Percentiles rank a stretch among this genome's conserved stretches.
Evolutionary conservation across 257 asterid species (phyloP).

Genomic region (Nicotiana benthamiana): DNA sequence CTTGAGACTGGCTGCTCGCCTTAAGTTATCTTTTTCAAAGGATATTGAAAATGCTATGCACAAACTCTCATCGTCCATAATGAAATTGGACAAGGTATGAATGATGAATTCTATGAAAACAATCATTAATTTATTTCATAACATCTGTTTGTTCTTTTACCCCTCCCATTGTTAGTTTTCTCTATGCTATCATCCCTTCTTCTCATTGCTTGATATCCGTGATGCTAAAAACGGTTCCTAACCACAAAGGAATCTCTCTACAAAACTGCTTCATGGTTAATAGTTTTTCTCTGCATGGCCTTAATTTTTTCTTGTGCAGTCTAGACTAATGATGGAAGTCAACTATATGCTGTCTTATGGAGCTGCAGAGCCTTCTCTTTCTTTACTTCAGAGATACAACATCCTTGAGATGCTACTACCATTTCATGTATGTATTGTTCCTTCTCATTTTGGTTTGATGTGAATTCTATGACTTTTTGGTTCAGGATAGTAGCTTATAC

Average conservation of each 20-base stretch:
- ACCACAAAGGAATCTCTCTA: not conserved
- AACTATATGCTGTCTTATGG: slow-evolving; percentile 92
- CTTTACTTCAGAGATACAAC: slow-evolving; percentile 58
- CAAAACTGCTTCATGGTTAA: not conserved
- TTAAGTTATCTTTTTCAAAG: slow-evolving; percentile 57
- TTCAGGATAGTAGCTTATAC: slow-evolving; percentile 4
- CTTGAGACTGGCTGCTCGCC: slow-evolving; percentile 93
- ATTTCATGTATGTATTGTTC: slow-evolving; percentile 52
- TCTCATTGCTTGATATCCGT: not conserved
- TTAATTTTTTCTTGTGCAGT: slow-evolving; percentile 29
- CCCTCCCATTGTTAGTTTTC: not conserved
- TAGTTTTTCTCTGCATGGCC: not conserved
- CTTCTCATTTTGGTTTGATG: slow-evolving; percentile 4
- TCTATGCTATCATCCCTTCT: not conserved
- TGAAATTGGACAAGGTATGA: slow-evolving; percentile 45
- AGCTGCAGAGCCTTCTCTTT: slow-evolving; percentile 82
- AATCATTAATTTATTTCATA: not conserved
- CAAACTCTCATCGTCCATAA: slow-evolving; percentile 47
- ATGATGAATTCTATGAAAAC: not conserved
- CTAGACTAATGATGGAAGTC: slow-evolving; percentile 69
- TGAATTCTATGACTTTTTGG: not conserved
- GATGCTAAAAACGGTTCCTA: not conserved
- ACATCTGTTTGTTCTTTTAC: not conserved
- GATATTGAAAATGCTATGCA: slow-evolving; percentile 67
- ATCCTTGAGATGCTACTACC: slow-evolving; percentile 73